Base-by-base conservation (phyloP, 169 alveolate species). In the Cryptosporidium sp. region DNA sequence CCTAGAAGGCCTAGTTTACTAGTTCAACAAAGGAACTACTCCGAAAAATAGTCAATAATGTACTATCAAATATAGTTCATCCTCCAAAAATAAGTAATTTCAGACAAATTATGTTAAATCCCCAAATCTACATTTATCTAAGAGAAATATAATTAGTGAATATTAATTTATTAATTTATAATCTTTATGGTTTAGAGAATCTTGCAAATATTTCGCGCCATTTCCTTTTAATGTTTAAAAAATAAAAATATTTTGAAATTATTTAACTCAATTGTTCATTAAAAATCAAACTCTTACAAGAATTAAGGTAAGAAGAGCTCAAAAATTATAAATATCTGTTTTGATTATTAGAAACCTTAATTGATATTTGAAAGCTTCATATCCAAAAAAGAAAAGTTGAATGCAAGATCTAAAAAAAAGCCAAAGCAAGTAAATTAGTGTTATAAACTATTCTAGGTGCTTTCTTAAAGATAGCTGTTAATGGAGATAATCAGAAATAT, bases 1-100 rank as follows among this genome's bases (percentile, higher is more conserved):
- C 89, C 89, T 10, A 80, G 65, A 53, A 60, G 89, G 33, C 89
- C 72, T 18, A 80, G 89, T 65, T 48, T 80, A 42, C 18, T 80
- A 60, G 23, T 56, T 23, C 31, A 56, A 2, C 35, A 26, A 56
- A 26, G 67, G 35, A 56, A 26, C 8, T 56, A 56, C 23, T n/a
- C 3, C 51, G 23, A 48, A 26, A 14, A 18, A 56, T 7, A 23
- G 21, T 12, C 35, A 2, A 51, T n/a, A n/a, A 14, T 14, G 7
- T 14, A 5, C 6, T 5, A 16, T 16, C 21, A 48, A 48, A 48
- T 7, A 14, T 48, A 12, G 56, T 48, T 14, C 56, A 16, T 23
- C 26, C 69, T 23, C 2, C 8, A 10, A 33, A 9, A 71, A 8
- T 51, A 48, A 29, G 69, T 45, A 51, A 26, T 31, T 51, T 51